phyloP scores from a whole-genome alignment of 2,329 filamentous ascomycete genomes.

The Bipolaris sorokiniana region DNA sequence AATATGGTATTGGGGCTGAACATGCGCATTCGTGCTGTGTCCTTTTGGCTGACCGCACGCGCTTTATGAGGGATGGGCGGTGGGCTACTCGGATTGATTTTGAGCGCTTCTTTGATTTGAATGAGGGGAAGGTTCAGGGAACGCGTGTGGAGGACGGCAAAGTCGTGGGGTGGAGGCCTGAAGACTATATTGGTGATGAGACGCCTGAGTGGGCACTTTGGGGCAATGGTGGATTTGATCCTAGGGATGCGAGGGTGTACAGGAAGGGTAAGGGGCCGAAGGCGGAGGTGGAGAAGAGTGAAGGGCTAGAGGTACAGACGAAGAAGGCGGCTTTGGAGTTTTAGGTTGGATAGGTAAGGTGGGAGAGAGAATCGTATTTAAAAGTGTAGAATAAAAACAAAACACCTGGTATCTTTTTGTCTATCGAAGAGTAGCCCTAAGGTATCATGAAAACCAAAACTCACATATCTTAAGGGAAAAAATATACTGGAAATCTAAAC shows the following conservation, averaged over 20 bases:
- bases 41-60: constrained; percentile 74
- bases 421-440: no score
- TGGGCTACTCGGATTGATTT: constrained; percentile 97
- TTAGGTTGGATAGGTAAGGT: no score
- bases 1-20: constrained; percentile 91
- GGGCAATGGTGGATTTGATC: constrained; percentile 95
- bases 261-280: constrained; percentile 73
- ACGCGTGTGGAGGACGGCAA: constrained; percentile 53
- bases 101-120: constrained; percentile 80
- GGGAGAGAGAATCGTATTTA: no score
- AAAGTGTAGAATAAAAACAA: no score
- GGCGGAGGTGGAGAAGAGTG: constrained; percentile 22
- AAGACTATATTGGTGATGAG: constrained; percentile 85
- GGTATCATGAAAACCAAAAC: neutral
- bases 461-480: no score
- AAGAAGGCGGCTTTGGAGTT: constrained; percentile 19
- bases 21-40: constrained; percentile 95
- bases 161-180: constrained; percentile 72
- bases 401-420: no score
- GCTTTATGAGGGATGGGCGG: constrained; percentile 76
- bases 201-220: constrained; percentile 95
- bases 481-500: no score
- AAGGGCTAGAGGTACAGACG: constrained; percentile 13
- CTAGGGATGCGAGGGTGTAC: constrained; percentile 84
- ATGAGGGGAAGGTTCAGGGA: constrained; percentile 63